Base-by-base conservation (phyloP, 1,139 yeast species). In the Citeromyces siamensis region DNA sequence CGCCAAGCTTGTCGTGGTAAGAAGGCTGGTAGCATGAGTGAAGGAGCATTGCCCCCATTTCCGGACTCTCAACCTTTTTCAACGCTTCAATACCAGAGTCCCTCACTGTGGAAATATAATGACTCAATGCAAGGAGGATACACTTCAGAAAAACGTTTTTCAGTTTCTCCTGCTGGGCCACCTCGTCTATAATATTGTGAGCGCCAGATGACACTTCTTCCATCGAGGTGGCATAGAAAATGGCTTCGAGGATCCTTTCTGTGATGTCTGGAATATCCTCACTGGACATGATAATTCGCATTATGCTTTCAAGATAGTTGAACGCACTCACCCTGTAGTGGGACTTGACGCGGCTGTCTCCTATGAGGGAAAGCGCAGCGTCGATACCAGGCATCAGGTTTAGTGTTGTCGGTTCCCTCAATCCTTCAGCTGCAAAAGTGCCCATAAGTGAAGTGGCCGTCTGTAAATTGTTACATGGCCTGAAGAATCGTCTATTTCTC, bases 1-100 rank as follows among this genome's bases (percentile, higher is more conserved):
- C 97, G 7, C 97, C 97, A 16, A 84, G 67, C 48, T 93, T 90
- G 28, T 78, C 68, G 52, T 81, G 83, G 55, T 83, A 88, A 35
- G 74, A 79, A 53, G 85, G 95, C 44, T 83, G 93, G 53, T 83
- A 90, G 56, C 98, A 90, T 41, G 85, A 73, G 52, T 90, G 98
- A 35, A 94, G 77, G 46, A 90, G 80, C 40, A 79, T 77, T 5
- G 81, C 68, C 42, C 93, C 71, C 47, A 86, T 71, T 35, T 85
- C 68, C 3, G 94, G 86, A 37, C 84, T 79, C 40, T 71, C 75
- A 20, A 88, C 68, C 23, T 62, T 58, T 42, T 75, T 74, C 40
- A 88, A 71, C 0, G 85, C 75, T 32, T 68, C 68, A 26, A 76
- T 62, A 40, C 94, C 96, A 36, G 78, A 71, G 3, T 71, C 73